Percentiles rank a stretch among this genome's conserved stretches.
Evolutionary conservation across 208 protist genomes (phyloP).

Genomic region (Crithidia bombi): DNA sequence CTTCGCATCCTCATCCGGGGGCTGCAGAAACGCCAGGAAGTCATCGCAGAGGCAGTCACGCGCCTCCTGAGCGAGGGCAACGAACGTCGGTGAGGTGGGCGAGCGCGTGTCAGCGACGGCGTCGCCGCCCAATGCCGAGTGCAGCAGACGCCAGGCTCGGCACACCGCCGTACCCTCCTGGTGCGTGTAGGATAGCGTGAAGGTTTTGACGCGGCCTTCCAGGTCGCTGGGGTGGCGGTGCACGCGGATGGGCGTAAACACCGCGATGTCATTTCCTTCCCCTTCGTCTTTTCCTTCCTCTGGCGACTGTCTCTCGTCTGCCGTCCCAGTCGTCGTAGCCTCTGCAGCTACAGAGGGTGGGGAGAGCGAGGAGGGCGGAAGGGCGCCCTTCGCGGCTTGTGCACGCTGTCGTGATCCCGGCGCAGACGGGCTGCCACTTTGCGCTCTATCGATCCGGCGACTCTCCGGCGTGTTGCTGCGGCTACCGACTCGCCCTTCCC

Average conservation of each 20-base stretch:
- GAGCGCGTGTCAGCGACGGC: conserved; percentile 6
- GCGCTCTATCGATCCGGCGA: conserved; percentile 1
- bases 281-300: neutral
- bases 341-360: neutral
- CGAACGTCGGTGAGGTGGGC: conserved; percentile 12
- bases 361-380: neutral
- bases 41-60: conserved; percentile 54
- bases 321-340: neutral
- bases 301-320: neutral
- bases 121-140: conserved; percentile 17
- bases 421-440: conserved; percentile 8
- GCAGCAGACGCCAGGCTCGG: conserved; percentile 74
- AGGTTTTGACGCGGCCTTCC: conserved; percentile 57
- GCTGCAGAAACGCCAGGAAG: conserved; percentile 64
- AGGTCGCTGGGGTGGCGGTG: conserved; percentile 29
- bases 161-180: conserved; percentile 72
- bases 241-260: conserved; percentile 30
- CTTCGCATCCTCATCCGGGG: conserved; percentile 38
- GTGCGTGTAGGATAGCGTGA: conserved; percentile 69
- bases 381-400: neutral
- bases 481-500: neutral
- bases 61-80: conserved; percentile 40
- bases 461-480: conserved; percentile 10
- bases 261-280: conserved; percentile 5
- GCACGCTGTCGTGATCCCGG: conserved; percentile 2